Conservation (phyloP, 2,329 filamentous ascomycete species). For the Elsinoe perseae region DNA sequence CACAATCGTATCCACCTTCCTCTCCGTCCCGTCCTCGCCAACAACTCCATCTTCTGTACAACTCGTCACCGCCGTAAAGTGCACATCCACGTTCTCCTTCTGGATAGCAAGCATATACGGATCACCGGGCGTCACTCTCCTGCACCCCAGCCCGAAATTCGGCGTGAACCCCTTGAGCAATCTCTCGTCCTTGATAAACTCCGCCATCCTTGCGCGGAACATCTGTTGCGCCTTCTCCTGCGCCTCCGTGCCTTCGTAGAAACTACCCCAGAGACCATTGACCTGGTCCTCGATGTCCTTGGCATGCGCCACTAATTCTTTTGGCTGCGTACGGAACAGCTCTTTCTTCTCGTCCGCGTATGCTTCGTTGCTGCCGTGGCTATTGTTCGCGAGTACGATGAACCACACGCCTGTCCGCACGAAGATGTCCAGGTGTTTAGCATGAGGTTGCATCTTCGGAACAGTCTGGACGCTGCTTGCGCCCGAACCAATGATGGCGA, state of each 20-base stretch:
- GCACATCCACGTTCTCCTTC: slow-evolving; percentile 44
- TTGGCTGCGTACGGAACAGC: slow-evolving; percentile 37
- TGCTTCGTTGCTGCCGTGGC: slow-evolving; percentile 37
- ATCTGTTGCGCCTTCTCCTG: slow-evolving; percentile 35
- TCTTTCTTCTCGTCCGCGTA: slow-evolving; percentile 39
- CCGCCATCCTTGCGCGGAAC: slow-evolving; percentile 40
- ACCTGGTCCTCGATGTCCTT: slow-evolving; percentile 42
- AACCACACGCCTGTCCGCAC: slow-evolving; percentile 41
- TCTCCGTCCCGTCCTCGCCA: slow-evolving; percentile 36
- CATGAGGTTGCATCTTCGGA: slow-evolving; percentile 40
- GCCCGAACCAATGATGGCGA: slow-evolving; percentile 41
- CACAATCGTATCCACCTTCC: slow-evolving; percentile 37
- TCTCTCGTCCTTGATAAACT: slow-evolving; percentile 45
- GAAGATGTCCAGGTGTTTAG: slow-evolving; percentile 41
- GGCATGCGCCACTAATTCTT: slow-evolving; percentile 36
- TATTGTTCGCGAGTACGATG: slow-evolving; percentile 39
- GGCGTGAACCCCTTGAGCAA: slow-evolving; percentile 43
- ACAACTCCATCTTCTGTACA: slow-evolving; percentile 42
- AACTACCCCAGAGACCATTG: slow-evolving; percentile 41
- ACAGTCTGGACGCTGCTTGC: slow-evolving; percentile 41
- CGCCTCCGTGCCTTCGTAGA: slow-evolving; percentile 37
- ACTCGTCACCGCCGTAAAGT: slow-evolving; percentile 40
- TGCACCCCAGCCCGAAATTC: slow-evolving; percentile 40
- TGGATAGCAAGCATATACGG: slow-evolving; percentile 46
- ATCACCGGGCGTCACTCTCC: slow-evolving; percentile 43